Percentiles rank a stretch among this genome's conserved stretches.
Conservation (phyloP, 2,329 filamentous ascomycete genomes). For the Penicillium hordei region DNA sequence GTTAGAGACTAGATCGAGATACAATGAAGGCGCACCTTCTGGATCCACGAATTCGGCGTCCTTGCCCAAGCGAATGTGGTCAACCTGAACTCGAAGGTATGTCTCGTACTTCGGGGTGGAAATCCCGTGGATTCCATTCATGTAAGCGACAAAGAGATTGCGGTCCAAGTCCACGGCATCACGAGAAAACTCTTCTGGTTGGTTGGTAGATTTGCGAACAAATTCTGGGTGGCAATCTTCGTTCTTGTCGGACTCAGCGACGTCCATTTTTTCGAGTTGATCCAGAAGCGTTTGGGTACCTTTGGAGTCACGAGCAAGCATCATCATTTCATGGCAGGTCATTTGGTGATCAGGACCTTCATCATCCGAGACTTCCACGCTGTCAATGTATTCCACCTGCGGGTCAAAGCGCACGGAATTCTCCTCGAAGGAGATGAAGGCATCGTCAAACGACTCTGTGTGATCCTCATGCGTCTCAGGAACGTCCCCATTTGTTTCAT, state of each 20-base stretch:
- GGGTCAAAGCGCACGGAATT: slow-evolving; percentile 37
- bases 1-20: slow-evolving; percentile 38
- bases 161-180: slow-evolving; percentile 43
- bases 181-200: slow-evolving; percentile 38
- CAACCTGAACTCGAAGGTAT: slow-evolving; percentile 35
- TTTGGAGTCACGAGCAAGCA: slow-evolving; percentile 31
- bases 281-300: slow-evolving; percentile 20
- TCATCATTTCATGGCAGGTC: slow-evolving; percentile 45
- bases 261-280: slow-evolving; percentile 19
- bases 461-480: slow-evolving; percentile 33
- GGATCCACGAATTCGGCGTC: slow-evolving; percentile 35
- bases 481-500: slow-evolving; percentile 27
- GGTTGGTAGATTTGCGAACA: slow-evolving; percentile 21
- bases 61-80: slow-evolving; percentile 35
- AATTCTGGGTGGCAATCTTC: slow-evolving; percentile 17
- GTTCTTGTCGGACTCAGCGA: slow-evolving; percentile 18
- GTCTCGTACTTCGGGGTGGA: slow-evolving; percentile 34
- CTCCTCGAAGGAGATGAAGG: slow-evolving; percentile 38
- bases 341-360: slow-evolving; percentile 31
- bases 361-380: slow-evolving; percentile 26
- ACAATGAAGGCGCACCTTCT: slow-evolving; percentile 33
- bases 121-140: slow-evolving; percentile 45
- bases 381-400: slow-evolving; percentile 38
- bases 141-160: slow-evolving; percentile 41
- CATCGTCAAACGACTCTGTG: slow-evolving; percentile 36